Percentiles rank a stretch among this genome's conserved stretches.
Conservation (phyloP, 2,329 filamentous ascomycete genomes). For the Stagonosporopsis cucurbitacearum region DNA sequence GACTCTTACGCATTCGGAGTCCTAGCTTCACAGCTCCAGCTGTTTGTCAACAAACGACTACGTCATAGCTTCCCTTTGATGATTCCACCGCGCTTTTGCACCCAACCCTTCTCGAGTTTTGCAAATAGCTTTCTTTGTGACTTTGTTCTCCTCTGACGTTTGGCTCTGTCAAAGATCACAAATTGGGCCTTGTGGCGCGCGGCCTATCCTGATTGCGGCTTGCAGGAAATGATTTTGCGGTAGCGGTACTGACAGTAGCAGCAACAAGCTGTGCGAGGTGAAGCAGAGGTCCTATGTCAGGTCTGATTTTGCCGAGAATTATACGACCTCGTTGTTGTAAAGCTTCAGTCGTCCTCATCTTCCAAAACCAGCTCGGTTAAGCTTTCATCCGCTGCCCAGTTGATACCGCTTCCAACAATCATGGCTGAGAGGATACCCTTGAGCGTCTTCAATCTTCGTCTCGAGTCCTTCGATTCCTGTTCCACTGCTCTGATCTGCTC, state of each 20-base stretch:
- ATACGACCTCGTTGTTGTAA: background rate
- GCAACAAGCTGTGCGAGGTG: background rate
- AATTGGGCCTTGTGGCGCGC: background rate
- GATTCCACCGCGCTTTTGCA: background rate
- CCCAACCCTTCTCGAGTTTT: background rate
- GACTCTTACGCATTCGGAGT: background rate
- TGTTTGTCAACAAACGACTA: constrained; percentile 21
- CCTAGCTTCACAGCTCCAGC: constrained; percentile 15
- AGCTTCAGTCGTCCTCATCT: constrained; percentile 54
- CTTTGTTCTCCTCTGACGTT: background rate
- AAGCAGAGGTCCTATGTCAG: background rate
- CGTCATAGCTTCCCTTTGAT: constrained; percentile 2
- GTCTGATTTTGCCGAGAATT: background rate
- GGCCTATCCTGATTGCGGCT: background rate
- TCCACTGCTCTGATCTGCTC: constrained; percentile 66
- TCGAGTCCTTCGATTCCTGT: constrained; percentile 65
- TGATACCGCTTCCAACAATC: constrained; percentile 79
- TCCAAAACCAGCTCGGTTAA: constrained; percentile 77
- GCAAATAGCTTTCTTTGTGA: background rate
- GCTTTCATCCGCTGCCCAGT: constrained; percentile 76
- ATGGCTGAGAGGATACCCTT: constrained; percentile 81
- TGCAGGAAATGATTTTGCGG: background rate
- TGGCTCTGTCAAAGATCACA: background rate
- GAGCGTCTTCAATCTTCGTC: constrained; percentile 73
- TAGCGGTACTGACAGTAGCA: background rate